Evolutionary conservation across 495 filamentous ascomycete species (phyloP), one percentile per base, ranked within the genome.

Genomic region (Neurospora sp.): DNA sequence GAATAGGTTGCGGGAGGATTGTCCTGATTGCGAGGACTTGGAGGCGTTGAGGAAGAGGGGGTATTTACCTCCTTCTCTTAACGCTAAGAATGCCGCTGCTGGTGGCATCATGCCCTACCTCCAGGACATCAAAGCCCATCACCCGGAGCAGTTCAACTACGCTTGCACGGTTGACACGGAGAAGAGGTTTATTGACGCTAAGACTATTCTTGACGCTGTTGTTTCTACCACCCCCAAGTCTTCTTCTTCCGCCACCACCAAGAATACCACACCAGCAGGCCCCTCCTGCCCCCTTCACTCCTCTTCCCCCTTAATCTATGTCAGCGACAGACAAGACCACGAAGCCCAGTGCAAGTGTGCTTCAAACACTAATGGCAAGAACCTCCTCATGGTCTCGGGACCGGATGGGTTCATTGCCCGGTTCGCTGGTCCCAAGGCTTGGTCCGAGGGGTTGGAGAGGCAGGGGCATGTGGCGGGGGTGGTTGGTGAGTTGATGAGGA

Each of bases 331-430:
- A 35, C 54, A 66, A 16, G 54, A 66, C 27, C 54, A 66, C 14
- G 12, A 35, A 18, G 27, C 54, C 23, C 5, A 31, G 3, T 66
- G 54, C 31, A 35, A 37, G 27, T 62, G 54, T 27, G 46, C 72
- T n/a, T 18, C 8, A n/a, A 39, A 3, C 66, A 18, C 20, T 44
- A 62, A 35, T 11, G 80, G 83, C 6, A 86, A 81, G 74, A 92
- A 89, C 73, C 75, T 96, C 60, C 83, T 98, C 38, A 82, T 97
- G 70, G 85, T 98, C 5, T 95, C 93, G 3, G 96, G 96, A 0
- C 95, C 96, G 0, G 93, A 96, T 54, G 95, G 96, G 18, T 99
- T 98, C 83, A 87, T 98, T 69, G 86, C 85, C 37, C 87, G 90
- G 76, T 91, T 91, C 83, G 92, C 92, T 8, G 95, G 95, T 6